These are phyloP conservation scores for Verticillium dahliae DNA, from an alignment of 2,329 filamentous ascomycete species.

Conservation along the genomic window DNA sequence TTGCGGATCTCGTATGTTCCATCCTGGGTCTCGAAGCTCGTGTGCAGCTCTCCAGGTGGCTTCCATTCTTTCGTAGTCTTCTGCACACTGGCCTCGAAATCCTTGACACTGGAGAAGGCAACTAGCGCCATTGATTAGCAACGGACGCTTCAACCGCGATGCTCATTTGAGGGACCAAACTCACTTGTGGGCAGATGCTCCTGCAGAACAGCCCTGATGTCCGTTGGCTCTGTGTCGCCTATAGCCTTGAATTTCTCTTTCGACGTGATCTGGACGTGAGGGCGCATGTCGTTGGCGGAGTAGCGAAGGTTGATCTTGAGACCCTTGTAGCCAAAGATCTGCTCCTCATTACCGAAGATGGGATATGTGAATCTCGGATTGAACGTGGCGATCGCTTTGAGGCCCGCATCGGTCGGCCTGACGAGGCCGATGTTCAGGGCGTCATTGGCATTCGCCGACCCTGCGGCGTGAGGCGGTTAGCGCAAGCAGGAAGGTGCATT, in stretches of 20 bases:
- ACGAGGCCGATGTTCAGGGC: conserved; percentile 56
- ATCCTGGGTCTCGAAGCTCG: conserved; percentile 54
- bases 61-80: conserved; percentile 40
- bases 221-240: conserved; percentile 61
- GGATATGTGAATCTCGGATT: conserved; percentile 83
- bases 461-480: conserved; percentile 21
- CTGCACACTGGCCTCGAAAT: conserved; percentile 49
- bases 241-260: conserved; percentile 63
- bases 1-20: conserved; percentile 80
- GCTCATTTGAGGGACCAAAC: conserved; percentile 15
- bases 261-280: conserved; percentile 65
- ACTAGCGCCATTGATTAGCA: conserved; percentile 34
- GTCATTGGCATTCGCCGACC: conserved; percentile 56
- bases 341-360: conserved; percentile 89
- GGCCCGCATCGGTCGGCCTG: conserved; percentile 37
- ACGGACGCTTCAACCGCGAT: not conserved
- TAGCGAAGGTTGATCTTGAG: conserved; percentile 68
- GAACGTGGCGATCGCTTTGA: conserved; percentile 62
- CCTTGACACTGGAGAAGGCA: conserved; percentile 55
- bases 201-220: conserved; percentile 59
- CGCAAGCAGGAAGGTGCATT: not conserved
- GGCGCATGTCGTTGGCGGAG: conserved; percentile 66
- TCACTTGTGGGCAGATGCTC: conserved; percentile 62
- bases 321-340: conserved; percentile 82
- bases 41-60: conserved; percentile 70